A percentile compares a stretch with the other conserved stretches of the same genome.
Evolutionary conservation across 225 moss, liverwort and hornwort genomes (phyloP).

Genomic region (Pseudoscleropodium purum): DNA sequence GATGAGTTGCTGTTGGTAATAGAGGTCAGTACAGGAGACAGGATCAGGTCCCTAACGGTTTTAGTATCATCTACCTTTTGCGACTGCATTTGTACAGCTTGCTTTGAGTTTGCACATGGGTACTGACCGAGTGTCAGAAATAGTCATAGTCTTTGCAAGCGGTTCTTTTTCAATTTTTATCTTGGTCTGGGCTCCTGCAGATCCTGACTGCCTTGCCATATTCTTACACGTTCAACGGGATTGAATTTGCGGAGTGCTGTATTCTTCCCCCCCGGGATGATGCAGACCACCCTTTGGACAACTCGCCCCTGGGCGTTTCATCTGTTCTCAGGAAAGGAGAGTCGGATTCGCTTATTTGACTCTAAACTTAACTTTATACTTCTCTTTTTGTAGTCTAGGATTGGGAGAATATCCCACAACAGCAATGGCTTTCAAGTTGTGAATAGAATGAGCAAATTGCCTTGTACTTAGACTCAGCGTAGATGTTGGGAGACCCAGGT

Average conservation of each 20-base stretch:
- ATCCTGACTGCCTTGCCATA: constrained; percentile 80
- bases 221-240: constrained; percentile 62
- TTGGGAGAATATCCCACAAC: neutral
- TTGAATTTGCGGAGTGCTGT: constrained; percentile 66
- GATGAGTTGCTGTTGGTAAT: neutral
- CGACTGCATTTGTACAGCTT: neutral
- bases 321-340: constrained; percentile 66
- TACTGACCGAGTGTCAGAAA: neutral
- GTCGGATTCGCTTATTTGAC: constrained; percentile 69
- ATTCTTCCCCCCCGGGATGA: constrained; percentile 61
- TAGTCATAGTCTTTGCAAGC: neutral
- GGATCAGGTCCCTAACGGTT: neutral
- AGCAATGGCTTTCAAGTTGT: constrained; percentile 1
- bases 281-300: constrained; percentile 29
- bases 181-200: constrained; percentile 15
- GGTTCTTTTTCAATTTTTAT: neutral
- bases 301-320: constrained; percentile 57
- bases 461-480: neutral
- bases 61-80: neutral
- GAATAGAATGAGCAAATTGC: neutral
- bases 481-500: neutral
- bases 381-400: neutral
- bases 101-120: neutral
- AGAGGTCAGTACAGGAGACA: neutral
- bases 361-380: neutral